A percentile compares a stretch with the other conserved stretches of the same genome.
These are phyloP conservation scores for Sclerotinia nivalis DNA, from an alignment of 2,329 filamentous ascomycete genomes.

Conservation along the genomic window DNA sequence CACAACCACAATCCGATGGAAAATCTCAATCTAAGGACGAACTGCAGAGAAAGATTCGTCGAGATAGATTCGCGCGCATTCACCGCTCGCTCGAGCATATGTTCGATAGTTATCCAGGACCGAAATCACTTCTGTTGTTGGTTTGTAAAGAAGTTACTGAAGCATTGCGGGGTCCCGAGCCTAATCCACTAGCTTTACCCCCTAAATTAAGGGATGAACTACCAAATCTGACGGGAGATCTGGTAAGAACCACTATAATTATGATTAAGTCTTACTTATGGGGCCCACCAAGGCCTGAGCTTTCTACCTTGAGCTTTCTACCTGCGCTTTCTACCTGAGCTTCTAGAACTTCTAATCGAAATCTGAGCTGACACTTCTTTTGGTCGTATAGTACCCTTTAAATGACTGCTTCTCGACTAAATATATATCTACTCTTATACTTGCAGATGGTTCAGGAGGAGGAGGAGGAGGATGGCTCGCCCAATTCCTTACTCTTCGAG, in stretches of 20 bases:
- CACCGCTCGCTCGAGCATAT: slow-evolving; percentile 44
- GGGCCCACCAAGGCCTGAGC: not conserved
- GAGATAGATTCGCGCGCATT: slow-evolving; percentile 45
- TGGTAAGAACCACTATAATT: slow-evolving; percentile 39
- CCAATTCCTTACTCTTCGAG: slow-evolving; percentile 45
- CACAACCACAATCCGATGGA: slow-evolving; percentile 39
- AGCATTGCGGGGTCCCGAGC: slow-evolving; percentile 42
- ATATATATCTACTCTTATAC: slow-evolving; percentile 43
- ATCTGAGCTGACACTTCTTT: slow-evolving; percentile 9
- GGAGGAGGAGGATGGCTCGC: slow-evolving; percentile 42
- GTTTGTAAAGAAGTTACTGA: slow-evolving; percentile 45
- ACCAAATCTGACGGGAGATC: slow-evolving; percentile 43
- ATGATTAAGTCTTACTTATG: not conserved
- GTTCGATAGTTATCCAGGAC: slow-evolving; percentile 45
- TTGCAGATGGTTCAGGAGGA: slow-evolving; percentile 37
- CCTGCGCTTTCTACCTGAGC: too few relatives aligned
- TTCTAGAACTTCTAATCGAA: not conserved
- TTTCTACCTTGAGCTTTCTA: not conserved
- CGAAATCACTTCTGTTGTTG: slow-evolving; percentile 45
- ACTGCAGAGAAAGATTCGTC: slow-evolving; percentile 42
- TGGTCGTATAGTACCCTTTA: slow-evolving; percentile 42
- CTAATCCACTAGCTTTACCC: slow-evolving; percentile 42
- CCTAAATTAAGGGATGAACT: slow-evolving; percentile 41
- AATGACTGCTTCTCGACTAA: slow-evolving; percentile 42
- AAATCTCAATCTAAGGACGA: slow-evolving; percentile 30